Conservation (phyloP, 176 grass and related monocot genomes). For the Triticum urartu region DNA sequence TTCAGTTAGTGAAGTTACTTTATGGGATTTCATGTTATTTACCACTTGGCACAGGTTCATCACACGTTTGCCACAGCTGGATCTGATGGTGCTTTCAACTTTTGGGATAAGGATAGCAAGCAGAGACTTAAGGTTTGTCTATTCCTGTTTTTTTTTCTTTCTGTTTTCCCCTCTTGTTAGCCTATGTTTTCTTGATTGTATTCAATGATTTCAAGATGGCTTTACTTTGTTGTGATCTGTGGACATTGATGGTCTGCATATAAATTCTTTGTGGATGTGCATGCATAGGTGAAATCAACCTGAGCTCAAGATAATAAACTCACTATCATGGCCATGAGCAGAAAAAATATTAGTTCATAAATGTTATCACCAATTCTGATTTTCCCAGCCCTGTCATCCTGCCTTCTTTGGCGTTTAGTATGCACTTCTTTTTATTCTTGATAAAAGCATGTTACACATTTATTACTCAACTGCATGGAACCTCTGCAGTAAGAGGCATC, state of each 20-base stretch:
- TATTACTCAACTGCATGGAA: not conserved
- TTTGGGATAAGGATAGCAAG: slow-evolving; percentile 91
- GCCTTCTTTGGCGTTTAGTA: not conserved
- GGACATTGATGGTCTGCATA: slow-evolving; percentile 7
- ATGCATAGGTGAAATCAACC: slow-evolving; percentile 5
- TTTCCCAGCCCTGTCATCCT: not conserved
- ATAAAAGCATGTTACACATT: not conserved
- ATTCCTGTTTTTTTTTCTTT: not conserved
- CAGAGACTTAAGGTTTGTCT: slow-evolving; percentile 77
- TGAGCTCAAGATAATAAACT: not conserved
- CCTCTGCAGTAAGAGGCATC: not conserved
- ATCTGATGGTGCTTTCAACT: slow-evolving; percentile 89
- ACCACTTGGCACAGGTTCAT: slow-evolving; percentile 55
- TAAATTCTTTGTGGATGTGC: not conserved
- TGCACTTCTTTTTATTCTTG: not conserved
- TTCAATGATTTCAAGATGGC: slow-evolving; percentile 13
- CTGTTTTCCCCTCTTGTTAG: not conserved
- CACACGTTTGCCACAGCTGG: slow-evolving; percentile 87
- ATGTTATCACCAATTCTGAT: not conserved
- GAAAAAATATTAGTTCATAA: not conserved
- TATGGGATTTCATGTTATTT: slow-evolving; percentile 20
- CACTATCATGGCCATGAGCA: not conserved
- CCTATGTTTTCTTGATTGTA: not conserved
- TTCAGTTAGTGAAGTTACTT: slow-evolving; percentile 7
- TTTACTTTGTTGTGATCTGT: not conserved